Evolutionary conservation across 2,329 filamentous ascomycete genomes (phyloP), one percentile per base, ranked within the genome.

Genomic region (Fusarium nelsonii): DNA sequence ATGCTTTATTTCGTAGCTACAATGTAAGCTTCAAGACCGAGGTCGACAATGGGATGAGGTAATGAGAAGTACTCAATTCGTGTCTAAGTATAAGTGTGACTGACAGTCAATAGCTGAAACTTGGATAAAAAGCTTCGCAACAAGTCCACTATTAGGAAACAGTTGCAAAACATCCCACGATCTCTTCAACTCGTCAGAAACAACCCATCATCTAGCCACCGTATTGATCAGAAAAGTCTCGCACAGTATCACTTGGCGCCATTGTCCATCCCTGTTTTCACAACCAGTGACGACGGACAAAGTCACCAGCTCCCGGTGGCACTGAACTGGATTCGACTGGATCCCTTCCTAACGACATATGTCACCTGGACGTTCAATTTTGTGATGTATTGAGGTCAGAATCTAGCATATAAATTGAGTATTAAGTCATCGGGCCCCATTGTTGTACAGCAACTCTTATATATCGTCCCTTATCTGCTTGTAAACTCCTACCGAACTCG

Each of bases 241-340:
- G 52, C 69, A 74, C 72, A 8, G 72, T 66, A 9, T 44, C 33
- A 48, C 68, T 72, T 74, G 71, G 73, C 73, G 70, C 65, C 73
- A 68, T 65, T 46, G 33, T 51, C 52, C 30, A 74, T 75, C 73
- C 73, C 68, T 74, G 73, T 75, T 74, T 74, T 74, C 63, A 51
- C 55, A 58, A 54, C 44, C 45, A 71, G 71, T 75, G 73, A 74
- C 71, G 72, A 74, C 51, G 57, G 44, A 48, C 63, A 67, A 63
- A 68, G 72, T 72, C 61, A 70, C 69, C 64, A 66, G 60, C 66
- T 71, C 61, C 43, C 54, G 50, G 68, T 71, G 68, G 68, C 60
- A 66, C 57, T 68, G 44, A 28, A 33, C 43, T 45, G 23, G 36
- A 40, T 28, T 44, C 23, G 16, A 44, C 48, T 54, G 51, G 52